Evolutionary conservation across 352 stramenopile species (phyloP).

Genomic region (Halophytophthora polymorphica): DNA sequence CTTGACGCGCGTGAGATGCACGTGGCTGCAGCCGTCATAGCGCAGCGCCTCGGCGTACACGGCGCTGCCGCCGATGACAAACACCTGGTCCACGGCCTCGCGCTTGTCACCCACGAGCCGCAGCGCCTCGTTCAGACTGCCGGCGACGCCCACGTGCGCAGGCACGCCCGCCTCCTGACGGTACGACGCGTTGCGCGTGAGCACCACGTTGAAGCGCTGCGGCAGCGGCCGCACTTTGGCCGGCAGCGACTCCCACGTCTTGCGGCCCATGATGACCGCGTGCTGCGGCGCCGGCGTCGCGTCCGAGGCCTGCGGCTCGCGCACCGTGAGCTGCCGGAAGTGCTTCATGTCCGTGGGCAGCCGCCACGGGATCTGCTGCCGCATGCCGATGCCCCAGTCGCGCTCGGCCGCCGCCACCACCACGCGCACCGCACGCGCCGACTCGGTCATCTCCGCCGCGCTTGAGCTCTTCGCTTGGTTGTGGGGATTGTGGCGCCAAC

Average conservation of each 20-base stretch:
- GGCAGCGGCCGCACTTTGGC: slow-evolving; percentile 93
- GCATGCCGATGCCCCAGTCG: slow-evolving; percentile 85
- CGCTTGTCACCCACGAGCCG: slow-evolving; percentile 63
- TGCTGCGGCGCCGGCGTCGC: slow-evolving; percentile 57
- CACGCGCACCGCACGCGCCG: slow-evolving; percentile 53
- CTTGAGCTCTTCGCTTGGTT: neutral
- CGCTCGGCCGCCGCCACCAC: slow-evolving; percentile 87
- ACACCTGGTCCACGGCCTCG: slow-evolving; percentile 89
- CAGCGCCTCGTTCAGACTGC: slow-evolving; percentile 90
- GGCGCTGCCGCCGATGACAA: slow-evolving; percentile 95
- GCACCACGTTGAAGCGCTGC: slow-evolving; percentile 95
- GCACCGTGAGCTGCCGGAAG: slow-evolving; percentile 93
- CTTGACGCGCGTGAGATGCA: slow-evolving; percentile 92
- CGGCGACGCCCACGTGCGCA: slow-evolving; percentile 81
- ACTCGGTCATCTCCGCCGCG: slow-evolving; percentile 1
- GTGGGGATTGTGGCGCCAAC: neutral
- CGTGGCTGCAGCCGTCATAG: slow-evolving; percentile 73
- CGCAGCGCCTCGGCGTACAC: slow-evolving; percentile 94
- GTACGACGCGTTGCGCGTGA: slow-evolving; percentile 82
- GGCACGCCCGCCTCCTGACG: slow-evolving; percentile 43
- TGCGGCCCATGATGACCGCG: slow-evolving; percentile 99
- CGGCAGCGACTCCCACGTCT: slow-evolving; percentile 99
- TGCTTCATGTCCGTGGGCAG: slow-evolving; percentile 95
- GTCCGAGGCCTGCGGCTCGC: slow-evolving; percentile 6
- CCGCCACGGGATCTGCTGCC: slow-evolving; percentile 92